These are phyloP conservation scores for Thermoascus crustaceus DNA, from an alignment of 2,329 filamentous ascomycete species.

Conservation along the genomic window DNA sequence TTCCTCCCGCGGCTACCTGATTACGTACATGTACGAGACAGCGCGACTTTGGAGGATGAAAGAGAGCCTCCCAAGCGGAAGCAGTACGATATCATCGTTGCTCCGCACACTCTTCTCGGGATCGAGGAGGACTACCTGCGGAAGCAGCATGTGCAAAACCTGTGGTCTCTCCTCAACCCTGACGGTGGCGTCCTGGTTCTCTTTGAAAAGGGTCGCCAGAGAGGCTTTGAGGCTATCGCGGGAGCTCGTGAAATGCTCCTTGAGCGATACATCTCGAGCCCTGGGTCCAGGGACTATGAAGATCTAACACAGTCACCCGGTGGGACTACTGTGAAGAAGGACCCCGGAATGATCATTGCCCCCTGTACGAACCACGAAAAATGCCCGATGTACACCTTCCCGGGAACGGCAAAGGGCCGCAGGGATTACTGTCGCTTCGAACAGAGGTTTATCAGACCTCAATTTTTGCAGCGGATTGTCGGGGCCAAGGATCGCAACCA, in stretches of 20 bases:
- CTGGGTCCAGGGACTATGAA: slow-evolving; percentile 41
- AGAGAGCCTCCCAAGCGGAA: slow-evolving; percentile 55
- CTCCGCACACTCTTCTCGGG: slow-evolving; percentile 72
- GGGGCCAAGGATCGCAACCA: slow-evolving; percentile 63
- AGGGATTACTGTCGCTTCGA: slow-evolving; percentile 88
- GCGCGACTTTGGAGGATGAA: slow-evolving; percentile 51
- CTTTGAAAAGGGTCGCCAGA: slow-evolving; percentile 82
- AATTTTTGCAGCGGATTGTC: slow-evolving; percentile 70
- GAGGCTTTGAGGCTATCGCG: slow-evolving; percentile 87
- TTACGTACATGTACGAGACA: slow-evolving; percentile 58
- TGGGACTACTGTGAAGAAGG: slow-evolving; percentile 35
- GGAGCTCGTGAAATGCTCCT: slow-evolving; percentile 73
- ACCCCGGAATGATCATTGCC: slow-evolving; percentile 54
- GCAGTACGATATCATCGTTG: slow-evolving; percentile 81
- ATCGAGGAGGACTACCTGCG: slow-evolving; percentile 68
- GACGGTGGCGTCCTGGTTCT: slow-evolving; percentile 80
- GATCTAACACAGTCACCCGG: slow-evolving; percentile 24
- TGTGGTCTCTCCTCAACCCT: slow-evolving; percentile 79
- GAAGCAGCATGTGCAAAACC: slow-evolving; percentile 71
- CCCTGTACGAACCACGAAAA: slow-evolving; percentile 77
- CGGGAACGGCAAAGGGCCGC: slow-evolving; percentile 62
- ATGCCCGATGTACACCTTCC: slow-evolving; percentile 78
- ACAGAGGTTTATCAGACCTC: slow-evolving; percentile 79
- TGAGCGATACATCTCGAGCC: slow-evolving; percentile 60
- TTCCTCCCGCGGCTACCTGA: slow-evolving; percentile 90